These are phyloP conservation scores for Eutrema salsugineum DNA, from an alignment of 441 rosid genomes.

Conservation along the genomic window DNA sequence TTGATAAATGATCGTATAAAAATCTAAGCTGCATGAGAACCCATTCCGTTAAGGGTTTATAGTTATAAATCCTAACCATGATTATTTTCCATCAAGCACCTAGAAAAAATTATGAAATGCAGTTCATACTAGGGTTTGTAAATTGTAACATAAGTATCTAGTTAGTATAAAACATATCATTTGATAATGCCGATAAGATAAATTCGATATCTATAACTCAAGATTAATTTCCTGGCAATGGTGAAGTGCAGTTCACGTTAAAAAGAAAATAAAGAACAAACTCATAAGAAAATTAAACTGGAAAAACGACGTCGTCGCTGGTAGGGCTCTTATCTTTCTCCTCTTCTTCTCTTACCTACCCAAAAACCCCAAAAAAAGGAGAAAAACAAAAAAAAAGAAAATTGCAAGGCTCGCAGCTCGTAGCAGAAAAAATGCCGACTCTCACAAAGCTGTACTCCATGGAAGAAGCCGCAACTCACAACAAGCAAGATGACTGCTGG, in stretches of 20 bases:
- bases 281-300: neutral
- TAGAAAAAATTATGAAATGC: neutral
- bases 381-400: neutral
- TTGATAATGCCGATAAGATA: neutral
- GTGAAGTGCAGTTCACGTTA: neutral
- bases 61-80: neutral
- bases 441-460: constrained; percentile 64
- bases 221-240: neutral
- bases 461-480: constrained; percentile 76
- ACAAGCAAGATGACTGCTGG: constrained; percentile 85
- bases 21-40: neutral
- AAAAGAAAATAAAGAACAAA: neutral
- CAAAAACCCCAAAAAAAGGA: neutral
- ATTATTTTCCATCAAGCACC: neutral
- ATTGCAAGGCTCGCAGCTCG: neutral
- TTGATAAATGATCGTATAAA: neutral
- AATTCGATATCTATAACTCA: neutral
- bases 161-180: neutral
- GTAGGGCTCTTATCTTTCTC: neutral
- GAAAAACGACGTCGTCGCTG: neutral
- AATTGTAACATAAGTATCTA: no score
- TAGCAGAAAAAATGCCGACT: constrained; percentile 53
- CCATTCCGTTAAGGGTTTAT: no score
- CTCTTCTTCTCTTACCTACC: neutral
- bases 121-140: no score